These are phyloP conservation scores for Pyrus bretschneideri DNA, from an alignment of 306 rosid species.

Conservation along the genomic window DNA sequence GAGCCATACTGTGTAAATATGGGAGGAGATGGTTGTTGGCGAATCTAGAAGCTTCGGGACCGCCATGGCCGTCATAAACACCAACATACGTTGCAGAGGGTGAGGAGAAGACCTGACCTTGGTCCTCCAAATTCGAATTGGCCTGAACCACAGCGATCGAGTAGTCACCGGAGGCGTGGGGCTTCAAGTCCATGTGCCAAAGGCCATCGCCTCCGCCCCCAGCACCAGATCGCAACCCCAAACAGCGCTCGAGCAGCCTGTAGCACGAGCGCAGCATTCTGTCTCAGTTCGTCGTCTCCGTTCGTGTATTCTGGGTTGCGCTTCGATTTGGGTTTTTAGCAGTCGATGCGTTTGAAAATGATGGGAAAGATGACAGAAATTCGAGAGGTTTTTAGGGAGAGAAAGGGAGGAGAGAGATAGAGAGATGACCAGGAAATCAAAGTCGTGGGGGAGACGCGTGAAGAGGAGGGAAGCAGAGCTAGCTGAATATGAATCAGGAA, in stretches of 20 bases:
- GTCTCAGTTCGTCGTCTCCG: not conserved
- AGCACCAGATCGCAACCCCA: constrained; percentile 29
- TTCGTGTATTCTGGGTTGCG: not conserved
- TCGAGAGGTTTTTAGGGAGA: not conserved
- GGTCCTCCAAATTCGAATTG: constrained; percentile 80
- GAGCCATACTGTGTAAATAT: constrained; percentile 51
- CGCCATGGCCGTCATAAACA: constrained; percentile 95
- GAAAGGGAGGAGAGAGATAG: constrained; percentile 8
- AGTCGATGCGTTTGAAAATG: not conserved
- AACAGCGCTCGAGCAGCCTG: constrained; percentile 50
- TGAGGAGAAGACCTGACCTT: constrained; percentile 83
- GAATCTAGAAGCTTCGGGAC: constrained; percentile 93
- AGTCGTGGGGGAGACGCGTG: constrained; percentile 30
- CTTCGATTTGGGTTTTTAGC: not conserved
- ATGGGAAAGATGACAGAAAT: not conserved
- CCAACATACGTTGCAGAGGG: constrained; percentile 83
- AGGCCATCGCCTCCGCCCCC: constrained; percentile 44
- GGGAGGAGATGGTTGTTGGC: constrained; percentile 71
- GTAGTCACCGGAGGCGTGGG: constrained; percentile 87
- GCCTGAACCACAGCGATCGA: constrained; percentile 97
- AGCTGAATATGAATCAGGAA: not conserved
- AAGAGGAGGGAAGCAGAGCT: not conserved
- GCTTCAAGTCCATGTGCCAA: constrained; percentile 81
- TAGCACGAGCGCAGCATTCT: constrained; percentile 43
- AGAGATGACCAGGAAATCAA: constrained; percentile 1